Evolutionary conservation across 352 stramenopile species (phyloP), one percentile per base, ranked within the genome.

Genomic region (Globisporangium solare): DNA sequence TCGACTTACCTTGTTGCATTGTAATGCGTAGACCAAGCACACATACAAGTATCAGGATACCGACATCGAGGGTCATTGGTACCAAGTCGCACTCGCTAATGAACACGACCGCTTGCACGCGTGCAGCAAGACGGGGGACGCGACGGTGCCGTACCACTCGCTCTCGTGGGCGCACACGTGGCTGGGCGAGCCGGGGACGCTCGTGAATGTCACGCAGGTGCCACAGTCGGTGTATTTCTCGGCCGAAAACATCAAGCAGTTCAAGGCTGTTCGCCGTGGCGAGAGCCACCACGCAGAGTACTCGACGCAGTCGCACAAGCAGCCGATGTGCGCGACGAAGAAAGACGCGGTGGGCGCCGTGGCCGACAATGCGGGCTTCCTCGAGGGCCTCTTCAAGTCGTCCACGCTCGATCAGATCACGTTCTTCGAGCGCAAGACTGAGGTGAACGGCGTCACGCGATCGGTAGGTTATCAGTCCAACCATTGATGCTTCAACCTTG

Each of bases 181-280:
- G 83, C 70, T 93, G 7, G 80, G 79, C 10, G 56, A 67, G 3
- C 58, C 63, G 15, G 71, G 69, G 0, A 67, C 66, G 13, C 58
- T 63, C 3, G 79, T 92, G 7, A 73, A 81, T 20, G 71, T 92
- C n/a, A 92, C 77, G n/a, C 73, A 86, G 41, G 74, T 73, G 0
- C 82, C 82, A 8, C 82, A 89, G 56, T 79, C 68, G 17, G 82
- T 92, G 42, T 89, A 92, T 48, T 89, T 88, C 60, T 85, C 79
- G 2, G 49, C 65, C 5, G 62, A 79, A 37, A 76, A 77, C 41
- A 86, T 82, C 46, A 74, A 73, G 12, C 55, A 63, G 17, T 80
- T 89, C 50, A 64, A 70, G 10, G 77, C 78, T 35, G 52, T 71
- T 40, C 75, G 77, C 37, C 54, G 79, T 6, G 72, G 58, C 11